A percentile compares a stretch with the other conserved stretches of the same genome.
phyloP scores from a whole-genome alignment of 1,284 basidiomycete species.

The Malassezia japonica region DNA sequence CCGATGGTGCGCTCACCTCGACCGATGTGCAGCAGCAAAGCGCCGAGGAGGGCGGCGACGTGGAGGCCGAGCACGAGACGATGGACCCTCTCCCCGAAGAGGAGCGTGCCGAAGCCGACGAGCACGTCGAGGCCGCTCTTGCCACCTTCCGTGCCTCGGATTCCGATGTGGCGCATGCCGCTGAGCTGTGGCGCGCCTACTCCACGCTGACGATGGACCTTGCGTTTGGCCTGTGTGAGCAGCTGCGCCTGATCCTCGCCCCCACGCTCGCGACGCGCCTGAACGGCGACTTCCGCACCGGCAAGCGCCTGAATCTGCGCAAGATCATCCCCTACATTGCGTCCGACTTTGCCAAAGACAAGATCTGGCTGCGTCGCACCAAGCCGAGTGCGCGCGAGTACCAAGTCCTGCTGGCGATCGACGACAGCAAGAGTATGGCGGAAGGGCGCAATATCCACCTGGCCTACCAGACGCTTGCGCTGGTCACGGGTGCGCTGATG shows the following conservation, averaged over 20 bases:
- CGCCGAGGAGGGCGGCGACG: slow-evolving; percentile 44
- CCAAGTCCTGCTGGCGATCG: slow-evolving; percentile 85
- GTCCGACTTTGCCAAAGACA: slow-evolving; percentile 97
- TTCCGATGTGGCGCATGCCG: slow-evolving; percentile 55
- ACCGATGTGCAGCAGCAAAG: slow-evolving; percentile 25
- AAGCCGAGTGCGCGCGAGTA: slow-evolving; percentile 89
- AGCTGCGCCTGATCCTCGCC: slow-evolving; percentile 88
- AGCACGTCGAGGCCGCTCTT: slow-evolving; percentile 37
- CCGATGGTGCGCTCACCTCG: slow-evolving; percentile 30
- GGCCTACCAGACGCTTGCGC: slow-evolving; percentile 83
- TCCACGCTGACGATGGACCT: slow-evolving; percentile 80
- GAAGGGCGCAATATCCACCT: slow-evolving; percentile 85
- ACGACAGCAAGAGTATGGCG: slow-evolving; percentile 94
- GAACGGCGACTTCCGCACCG: slow-evolving; percentile 93
- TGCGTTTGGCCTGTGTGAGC: slow-evolving; percentile 69
- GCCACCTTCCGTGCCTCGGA: slow-evolving; percentile 58
- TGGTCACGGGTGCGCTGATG: slow-evolving; percentile 80
- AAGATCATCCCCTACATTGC: slow-evolving; percentile 98
- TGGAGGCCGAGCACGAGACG: slow-evolving; percentile 52
- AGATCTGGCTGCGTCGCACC: slow-evolving; percentile 94
- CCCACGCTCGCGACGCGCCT: slow-evolving; percentile 88
- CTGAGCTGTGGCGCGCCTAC: slow-evolving; percentile 81
- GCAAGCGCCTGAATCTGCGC: slow-evolving; percentile 97
- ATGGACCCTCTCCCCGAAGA: slow-evolving; percentile 30
- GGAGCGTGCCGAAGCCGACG: slow-evolving; percentile 24